Evolutionary conservation across 2,329 filamentous ascomycete species (phyloP), one percentile per base, ranked within the genome.

Genomic region (Penicillium sp.): DNA sequence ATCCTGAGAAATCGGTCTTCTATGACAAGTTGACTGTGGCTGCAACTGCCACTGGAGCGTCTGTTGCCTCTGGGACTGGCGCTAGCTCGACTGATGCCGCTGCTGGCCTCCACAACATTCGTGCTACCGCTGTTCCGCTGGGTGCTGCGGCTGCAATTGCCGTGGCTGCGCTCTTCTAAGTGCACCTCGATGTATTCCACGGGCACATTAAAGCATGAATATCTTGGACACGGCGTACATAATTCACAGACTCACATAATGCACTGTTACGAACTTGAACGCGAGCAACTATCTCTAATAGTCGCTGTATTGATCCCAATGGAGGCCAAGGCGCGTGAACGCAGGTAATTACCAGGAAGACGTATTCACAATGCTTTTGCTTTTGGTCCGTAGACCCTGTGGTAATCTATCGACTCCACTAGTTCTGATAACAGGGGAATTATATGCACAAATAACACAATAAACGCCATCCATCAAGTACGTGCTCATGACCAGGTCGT

Each of bases 401-500:
- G 36, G 21, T 42, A 38, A 52, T 51, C 49, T 53, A 51, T 58
- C 31, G 47, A 52, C n/a, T 49, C 49, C 41, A 56, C 47, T 42
- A 44, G 39, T 48, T 52, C 54, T 38, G 56, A 56, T 52, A 60
- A 52, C 59, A 54, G 53, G 58, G 58, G 47, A 58, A 62, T 59
- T 56, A 61, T 60, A 61, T 62, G 60, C 60, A 62, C 51, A 51
- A 34, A 43, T 47, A 46, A 62, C 51, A 47, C 45, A 53, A 47
- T 54, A 47, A 61, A 64, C 62, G 63, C 62, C 63, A 59, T 54
- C 50, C 51, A 62, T 61, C 58, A 59, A 50, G 52, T 53, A 60
- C 54, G 60, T 63, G 55, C 59, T 63, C 60, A 57, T 63, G 59
- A 59, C 55, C 52, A 59, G 47, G 53, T 63, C 60, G 56, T 63